Evolutionary conservation across 2,329 filamentous ascomycete species (phyloP).

Genomic region (Aspergillus aculeatinus): DNA sequence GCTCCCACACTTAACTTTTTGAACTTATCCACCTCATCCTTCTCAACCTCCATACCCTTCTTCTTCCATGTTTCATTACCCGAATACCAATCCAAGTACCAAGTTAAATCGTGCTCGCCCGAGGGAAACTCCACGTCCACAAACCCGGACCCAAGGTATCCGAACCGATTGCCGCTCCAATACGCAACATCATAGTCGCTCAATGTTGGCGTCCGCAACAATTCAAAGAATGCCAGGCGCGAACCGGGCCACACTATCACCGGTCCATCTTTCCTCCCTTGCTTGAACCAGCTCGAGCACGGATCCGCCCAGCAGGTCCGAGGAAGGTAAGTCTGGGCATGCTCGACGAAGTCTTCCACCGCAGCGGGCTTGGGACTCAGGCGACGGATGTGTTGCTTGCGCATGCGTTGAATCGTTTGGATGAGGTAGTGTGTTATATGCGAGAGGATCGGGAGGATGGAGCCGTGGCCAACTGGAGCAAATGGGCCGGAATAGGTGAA

Average conservation of each 20-base stretch:
- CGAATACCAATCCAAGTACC: constrained; percentile 15
- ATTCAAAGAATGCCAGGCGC: constrained; percentile 6
- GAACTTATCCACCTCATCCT: constrained; percentile 3
- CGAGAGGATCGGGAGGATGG: constrained; percentile 10
- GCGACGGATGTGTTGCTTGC: constrained; percentile 13
- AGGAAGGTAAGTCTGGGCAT: constrained; percentile 12
- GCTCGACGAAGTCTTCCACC: constrained; percentile 15
- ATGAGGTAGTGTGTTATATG: constrained; percentile 8
- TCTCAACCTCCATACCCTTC: background rate
- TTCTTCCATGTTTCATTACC: constrained; percentile 3
- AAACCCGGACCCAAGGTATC: constrained; percentile 15
- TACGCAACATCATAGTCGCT: constrained; percentile 17
- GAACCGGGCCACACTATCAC: constrained; percentile 17
- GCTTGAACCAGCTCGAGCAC: constrained; percentile 20
- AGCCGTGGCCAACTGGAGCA: constrained; percentile 11
- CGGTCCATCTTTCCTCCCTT: constrained; percentile 5
- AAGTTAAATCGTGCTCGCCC: constrained; percentile 3
- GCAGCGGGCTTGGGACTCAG: constrained; percentile 8
- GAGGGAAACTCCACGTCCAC: constrained; percentile 6
- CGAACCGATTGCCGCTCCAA: constrained; percentile 13
- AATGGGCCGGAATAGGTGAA: constrained; percentile 22
- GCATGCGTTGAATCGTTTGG: constrained; percentile 12
- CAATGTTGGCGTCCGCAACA: background rate
- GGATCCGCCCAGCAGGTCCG: constrained; percentile 18
- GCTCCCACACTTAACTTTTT: background rate